Percentiles rank a stretch among this genome's conserved stretches.
Evolutionary conservation across 768 basidiomycete species (phyloP).

Genomic region (Kwoniella dejecticola): DNA sequence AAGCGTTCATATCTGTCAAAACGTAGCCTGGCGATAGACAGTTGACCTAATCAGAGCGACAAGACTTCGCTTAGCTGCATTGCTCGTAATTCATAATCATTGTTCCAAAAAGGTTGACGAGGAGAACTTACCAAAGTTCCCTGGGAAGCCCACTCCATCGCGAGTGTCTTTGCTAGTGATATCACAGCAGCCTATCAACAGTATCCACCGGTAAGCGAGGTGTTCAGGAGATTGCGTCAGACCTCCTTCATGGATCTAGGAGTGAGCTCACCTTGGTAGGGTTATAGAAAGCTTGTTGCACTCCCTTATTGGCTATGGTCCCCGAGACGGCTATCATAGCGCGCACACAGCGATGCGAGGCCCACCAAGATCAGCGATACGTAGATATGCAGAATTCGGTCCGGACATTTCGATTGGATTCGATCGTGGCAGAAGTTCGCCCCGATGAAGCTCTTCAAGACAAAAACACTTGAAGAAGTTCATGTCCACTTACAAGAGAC

Average conservation of each 20-base stretch:
- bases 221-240: too few relatives aligned
- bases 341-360: background rate
- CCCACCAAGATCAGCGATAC: too few relatives aligned
- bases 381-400: too few relatives aligned
- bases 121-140: constrained; percentile 39
- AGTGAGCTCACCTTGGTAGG: constrained; percentile 36
- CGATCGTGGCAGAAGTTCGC: too few relatives aligned
- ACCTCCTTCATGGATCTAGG: too few relatives aligned
- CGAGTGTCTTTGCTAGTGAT: constrained; percentile 41
- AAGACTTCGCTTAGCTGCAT: background rate
- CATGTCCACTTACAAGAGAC: constrained; percentile 52
- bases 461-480: too few relatives aligned
- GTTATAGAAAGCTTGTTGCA: constrained; percentile 49
- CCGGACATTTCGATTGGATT: too few relatives aligned
- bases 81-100: background rate
- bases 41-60: constrained; percentile 25
- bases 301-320: constrained; percentile 39
- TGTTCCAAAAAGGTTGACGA: background rate
- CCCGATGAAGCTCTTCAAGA: too few relatives aligned
- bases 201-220: too few relatives aligned
- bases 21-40: constrained; percentile 41
- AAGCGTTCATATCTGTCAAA: constrained; percentile 50
- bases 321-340: constrained; percentile 47
- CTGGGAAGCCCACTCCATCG: constrained; percentile 51
- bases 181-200: constrained; percentile 35